Evolutionary conservation across 192 early-diverging fungal genomes (phyloP).

Genomic region (Coemansia sp.): DNA sequence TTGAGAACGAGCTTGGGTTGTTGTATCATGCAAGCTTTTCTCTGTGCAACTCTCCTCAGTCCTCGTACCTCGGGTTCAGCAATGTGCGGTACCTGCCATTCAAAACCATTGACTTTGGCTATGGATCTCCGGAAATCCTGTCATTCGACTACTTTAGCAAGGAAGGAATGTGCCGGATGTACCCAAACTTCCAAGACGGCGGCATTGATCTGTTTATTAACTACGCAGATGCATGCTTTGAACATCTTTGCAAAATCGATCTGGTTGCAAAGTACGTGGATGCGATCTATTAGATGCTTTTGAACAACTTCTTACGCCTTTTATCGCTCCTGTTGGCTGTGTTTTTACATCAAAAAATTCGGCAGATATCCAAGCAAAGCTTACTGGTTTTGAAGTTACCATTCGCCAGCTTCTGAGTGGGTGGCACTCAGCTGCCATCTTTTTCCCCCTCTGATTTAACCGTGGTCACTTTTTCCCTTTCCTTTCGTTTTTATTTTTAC

Average conservation of each 20-base stretch:
- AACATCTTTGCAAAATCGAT: slow-evolving; percentile 10
- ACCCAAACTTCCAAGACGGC: slow-evolving; percentile 40
- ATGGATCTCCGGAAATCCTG: slow-evolving; percentile 26
- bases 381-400: no score
- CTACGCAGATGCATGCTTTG: slow-evolving; percentile 27
- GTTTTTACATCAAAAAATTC: background rate
- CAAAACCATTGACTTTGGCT: slow-evolving; percentile 44
- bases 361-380: no score
- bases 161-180: slow-evolving; percentile 39
- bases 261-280: slow-evolving; percentile 34
- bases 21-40: slow-evolving; percentile 29
- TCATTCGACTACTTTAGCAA: slow-evolving; percentile 29
- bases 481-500: background rate
- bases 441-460: background rate
- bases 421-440: background rate
- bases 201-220: slow-evolving; percentile 47
- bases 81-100: slow-evolving; percentile 41
- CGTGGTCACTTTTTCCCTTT: background rate
- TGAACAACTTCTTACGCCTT: background rate
- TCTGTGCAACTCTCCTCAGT: slow-evolving; percentile 31
- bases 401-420: no score
- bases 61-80: slow-evolving; percentile 36
- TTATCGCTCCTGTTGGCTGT: background rate
- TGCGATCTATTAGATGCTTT: slow-evolving; percentile 23
- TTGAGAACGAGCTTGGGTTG: slow-evolving; percentile 38